Base-by-base conservation (phyloP, 345 rosid genomes). In the Salix koriyanagi region DNA sequence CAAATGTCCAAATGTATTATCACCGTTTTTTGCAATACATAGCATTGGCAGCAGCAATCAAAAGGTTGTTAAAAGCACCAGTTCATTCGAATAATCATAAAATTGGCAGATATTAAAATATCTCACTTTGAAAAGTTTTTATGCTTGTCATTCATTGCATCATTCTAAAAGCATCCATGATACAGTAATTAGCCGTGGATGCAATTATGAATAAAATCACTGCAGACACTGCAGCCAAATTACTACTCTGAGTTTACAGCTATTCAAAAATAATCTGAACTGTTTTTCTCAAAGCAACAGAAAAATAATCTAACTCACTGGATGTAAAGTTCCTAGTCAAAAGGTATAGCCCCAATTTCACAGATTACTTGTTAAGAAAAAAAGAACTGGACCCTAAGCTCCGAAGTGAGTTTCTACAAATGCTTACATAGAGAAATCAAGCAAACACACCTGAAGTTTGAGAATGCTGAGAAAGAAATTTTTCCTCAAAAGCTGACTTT, bases 401-500 rank as follows among this genome's bases (percentile, higher is more conserved):
- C 62, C 3, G 2, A 6, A 26, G 26, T 68, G 30, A 37, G 21
- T 67, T 68, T 28, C 30, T 4, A 41, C 7, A 39, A 77, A 30
- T 14, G 18, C 9, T 48, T n/a, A 65, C 56, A 14, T 37, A 41
- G 37, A 67, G 14, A 67, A 25, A 37, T 39, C 12, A 32, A 7
- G 30, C 12, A 58, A 64, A 65, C 72, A 82, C 80, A 96, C 99
- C 99, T 91, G 99, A 93, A 84, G 88, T 92, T 82, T 92, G 98
- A 72, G 88, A 90, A 80, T 93, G 92, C 82, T 92, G 98, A 6
- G 99, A 88, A 81, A 96, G 92, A 76, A 93, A 96, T 81, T 93
- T 96, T 86, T 96, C 99, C 89, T 94, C 99, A 77, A 96, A 92
- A 69, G 90, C 86, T 77, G 98, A 90, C 84, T 90, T 92, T 30